Conservation (phyloP, 345 rosid genomes). For the Eucalyptus pauciflora region DNA sequence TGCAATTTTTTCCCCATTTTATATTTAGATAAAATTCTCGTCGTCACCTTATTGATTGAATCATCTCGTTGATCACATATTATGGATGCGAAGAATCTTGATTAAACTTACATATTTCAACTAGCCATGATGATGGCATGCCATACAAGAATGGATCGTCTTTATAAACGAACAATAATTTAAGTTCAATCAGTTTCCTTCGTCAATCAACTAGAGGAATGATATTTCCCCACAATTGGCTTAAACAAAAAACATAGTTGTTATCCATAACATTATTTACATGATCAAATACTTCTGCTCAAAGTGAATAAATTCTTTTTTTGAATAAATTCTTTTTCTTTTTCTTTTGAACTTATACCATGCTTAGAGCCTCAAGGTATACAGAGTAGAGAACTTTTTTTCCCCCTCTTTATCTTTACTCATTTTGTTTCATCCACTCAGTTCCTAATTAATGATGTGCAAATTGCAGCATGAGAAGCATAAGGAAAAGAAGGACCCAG, state of each 20-base stretch:
- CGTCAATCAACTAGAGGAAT: background rate
- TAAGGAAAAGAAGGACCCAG: conserved; percentile 28
- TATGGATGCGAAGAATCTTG: background rate
- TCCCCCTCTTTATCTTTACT: background rate
- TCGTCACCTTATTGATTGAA: background rate
- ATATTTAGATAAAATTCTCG: background rate
- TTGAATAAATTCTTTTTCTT: too few species aligned
- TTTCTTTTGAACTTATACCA: background rate
- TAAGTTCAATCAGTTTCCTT: background rate
- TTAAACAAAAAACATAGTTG: background rate
- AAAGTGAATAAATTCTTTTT: background rate
- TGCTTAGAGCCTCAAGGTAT: background rate
- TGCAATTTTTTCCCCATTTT: background rate
- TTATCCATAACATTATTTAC: background rate
- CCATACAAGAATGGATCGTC: background rate
- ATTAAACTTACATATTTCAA: background rate
- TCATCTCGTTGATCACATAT: background rate
- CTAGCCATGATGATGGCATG: background rate
- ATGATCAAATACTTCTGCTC: background rate
- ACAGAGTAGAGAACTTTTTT: background rate
- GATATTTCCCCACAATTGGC: background rate
- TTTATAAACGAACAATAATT: background rate
- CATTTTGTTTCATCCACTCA: background rate
- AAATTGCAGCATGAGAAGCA: conserved; percentile 16
- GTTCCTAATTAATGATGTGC: background rate